These are phyloP conservation scores for Pichia kluyveri DNA, from an alignment of 805 yeast genomes.

Conservation along the genomic window DNA sequence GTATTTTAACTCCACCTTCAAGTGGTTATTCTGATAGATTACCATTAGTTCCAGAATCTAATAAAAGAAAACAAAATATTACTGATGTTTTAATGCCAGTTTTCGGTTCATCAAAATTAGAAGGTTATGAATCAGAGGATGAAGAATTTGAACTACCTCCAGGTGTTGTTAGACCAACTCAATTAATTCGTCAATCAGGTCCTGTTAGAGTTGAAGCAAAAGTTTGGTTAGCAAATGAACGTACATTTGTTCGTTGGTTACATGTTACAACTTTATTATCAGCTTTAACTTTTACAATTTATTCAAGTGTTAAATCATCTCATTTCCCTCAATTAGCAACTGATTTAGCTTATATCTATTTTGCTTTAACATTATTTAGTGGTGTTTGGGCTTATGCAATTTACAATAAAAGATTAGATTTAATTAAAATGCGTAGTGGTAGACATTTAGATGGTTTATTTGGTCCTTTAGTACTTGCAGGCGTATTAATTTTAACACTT, in stretches of 20 bases:
- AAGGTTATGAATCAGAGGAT: constrained; percentile 65
- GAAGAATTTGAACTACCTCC: constrained; percentile 80
- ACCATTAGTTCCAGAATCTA: constrained; percentile 1
- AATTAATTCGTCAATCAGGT: constrained; percentile 77
- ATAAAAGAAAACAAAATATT: constrained; percentile 13
- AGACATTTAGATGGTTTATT: constrained; percentile 80
- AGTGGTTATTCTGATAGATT: constrained; percentile 3
- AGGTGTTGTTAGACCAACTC: constrained; percentile 78
- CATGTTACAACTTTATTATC: constrained; percentile 80
- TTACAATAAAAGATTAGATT: constrained; percentile 58
- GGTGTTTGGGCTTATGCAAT: constrained; percentile 86
- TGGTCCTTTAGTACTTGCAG: constrained; percentile 79
- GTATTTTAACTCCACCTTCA: background rate
- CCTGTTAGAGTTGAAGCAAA: constrained; percentile 93
- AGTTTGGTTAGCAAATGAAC: constrained; percentile 97
- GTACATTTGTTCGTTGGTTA: constrained; percentile 94
- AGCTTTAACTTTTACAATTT: constrained; percentile 71
- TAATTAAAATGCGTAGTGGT: constrained; percentile 76
- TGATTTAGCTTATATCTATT: constrained; percentile 67
- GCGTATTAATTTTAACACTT: constrained; percentile 59
- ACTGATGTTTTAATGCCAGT: constrained; percentile 23
- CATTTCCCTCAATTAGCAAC: constrained; percentile 58
- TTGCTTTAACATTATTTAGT: constrained; percentile 70
- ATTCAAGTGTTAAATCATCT: constrained; percentile 63
- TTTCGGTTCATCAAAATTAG: constrained; percentile 25